These are phyloP conservation scores for Nakazawaea wyomingensis DNA, from an alignment of 805 yeast species.

Conservation along the genomic window DNA sequence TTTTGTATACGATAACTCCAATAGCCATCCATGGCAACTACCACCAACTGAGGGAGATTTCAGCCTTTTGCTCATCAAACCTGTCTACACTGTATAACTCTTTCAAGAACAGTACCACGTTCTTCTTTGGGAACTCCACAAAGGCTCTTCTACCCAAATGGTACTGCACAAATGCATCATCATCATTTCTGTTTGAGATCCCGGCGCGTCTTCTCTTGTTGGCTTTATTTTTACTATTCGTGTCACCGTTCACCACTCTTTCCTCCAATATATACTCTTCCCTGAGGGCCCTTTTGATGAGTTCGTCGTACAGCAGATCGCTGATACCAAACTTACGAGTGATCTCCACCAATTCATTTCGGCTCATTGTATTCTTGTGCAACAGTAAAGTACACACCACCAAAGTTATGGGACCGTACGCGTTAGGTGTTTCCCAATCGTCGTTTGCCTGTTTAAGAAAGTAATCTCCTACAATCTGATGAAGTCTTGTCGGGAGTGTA, in stretches of 20 bases:
- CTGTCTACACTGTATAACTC: slow-evolving; percentile 19
- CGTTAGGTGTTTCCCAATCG: slow-evolving; percentile 21
- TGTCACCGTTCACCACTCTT: not conserved
- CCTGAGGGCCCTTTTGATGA: slow-evolving; percentile 4
- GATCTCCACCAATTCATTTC: slow-evolving; percentile 25
- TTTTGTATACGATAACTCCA: slow-evolving; percentile 5
- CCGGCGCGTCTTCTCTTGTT: slow-evolving; percentile 10
- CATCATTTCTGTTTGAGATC: slow-evolving; percentile 19
- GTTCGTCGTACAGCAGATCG: slow-evolving; percentile 3
- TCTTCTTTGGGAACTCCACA: slow-evolving; percentile 21
- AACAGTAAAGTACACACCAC: slow-evolving; percentile 22
- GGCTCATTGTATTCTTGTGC: slow-evolving; percentile 23
- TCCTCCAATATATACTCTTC: slow-evolving; percentile 7
- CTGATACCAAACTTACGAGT: slow-evolving; percentile 19
- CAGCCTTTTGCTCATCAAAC: slow-evolving; percentile 24
- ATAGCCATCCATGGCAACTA: not conserved
- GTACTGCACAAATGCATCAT: slow-evolving; percentile 17
- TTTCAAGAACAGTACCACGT: slow-evolving; percentile 22
- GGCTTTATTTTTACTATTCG: slow-evolving; percentile 4
- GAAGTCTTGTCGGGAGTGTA: slow-evolving; percentile 17
- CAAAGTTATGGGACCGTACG: slow-evolving; percentile 23
- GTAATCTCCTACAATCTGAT: slow-evolving; percentile 19
- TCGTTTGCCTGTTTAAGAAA: slow-evolving; percentile 16
- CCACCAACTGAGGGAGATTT: slow-evolving; percentile 3
- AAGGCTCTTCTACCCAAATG: slow-evolving; percentile 24